Evolutionary conservation across 2,329 filamentous ascomycete species (phyloP), one percentile per base, ranked within the genome.

Genomic region (Ilyonectria destructans): DNA sequence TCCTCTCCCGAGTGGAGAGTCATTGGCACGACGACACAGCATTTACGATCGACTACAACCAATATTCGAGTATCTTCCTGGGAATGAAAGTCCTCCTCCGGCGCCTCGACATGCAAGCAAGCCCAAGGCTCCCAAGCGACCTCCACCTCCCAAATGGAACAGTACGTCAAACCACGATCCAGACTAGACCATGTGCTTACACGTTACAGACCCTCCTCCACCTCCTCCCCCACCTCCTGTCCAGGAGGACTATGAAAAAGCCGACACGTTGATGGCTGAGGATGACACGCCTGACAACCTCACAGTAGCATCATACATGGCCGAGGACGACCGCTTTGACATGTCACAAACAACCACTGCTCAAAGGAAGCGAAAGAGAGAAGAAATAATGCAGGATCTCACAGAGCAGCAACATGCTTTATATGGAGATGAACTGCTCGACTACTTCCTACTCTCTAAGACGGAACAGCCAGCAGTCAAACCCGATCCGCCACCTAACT

Each of bases 21-120:
- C 89, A 69, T 90, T 99, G 37, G 96, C 96, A 40, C 91, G 93
- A 74, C 92, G 95, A 74, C 97, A 98, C 80, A 93, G 93, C 71
- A 88, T 97, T 59, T 91, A 95, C 74, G 92, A 97, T 48, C 93
- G 94, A 76, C 86, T 99, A 69, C 88, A 88, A 57, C 91, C 91
- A 58, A 97, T 99, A 71, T 97, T 99, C 82, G 94, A 98, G 80
- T 99, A 91, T 78, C 88, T 92, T 1, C 90, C 95, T 1, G 95
- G 96, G 67, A 91, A 94, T 78, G 88, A 93, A 77, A 98, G 93
- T 78, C 96, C 96, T 26, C 96, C 96, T 52, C 96, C 95, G 4
- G 96, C 96, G 4, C 96, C 96, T 1, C 95, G 97, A 79, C 96
- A 98, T 84, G 90, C 93, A 23, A 95, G 92, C 78, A 96, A 95